Conservation (phyloP, 345 rosid genomes). For the Anastatica hierochuntica region DNA sequence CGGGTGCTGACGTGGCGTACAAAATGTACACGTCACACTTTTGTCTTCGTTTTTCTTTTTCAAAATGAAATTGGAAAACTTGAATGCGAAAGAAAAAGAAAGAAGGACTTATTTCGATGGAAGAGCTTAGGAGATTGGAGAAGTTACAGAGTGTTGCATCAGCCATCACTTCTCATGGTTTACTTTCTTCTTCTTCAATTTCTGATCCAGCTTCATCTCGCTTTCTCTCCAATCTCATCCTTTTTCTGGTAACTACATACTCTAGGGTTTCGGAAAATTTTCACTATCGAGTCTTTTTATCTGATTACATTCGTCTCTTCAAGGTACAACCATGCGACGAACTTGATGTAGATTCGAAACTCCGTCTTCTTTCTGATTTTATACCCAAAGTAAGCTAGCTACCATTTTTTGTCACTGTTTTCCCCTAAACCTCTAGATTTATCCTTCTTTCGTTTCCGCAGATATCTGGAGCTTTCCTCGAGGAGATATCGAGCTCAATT, state of each 20-base stretch:
- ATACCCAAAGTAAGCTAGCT: conserved; percentile 41
- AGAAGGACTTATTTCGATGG: no score
- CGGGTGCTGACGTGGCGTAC: no score
- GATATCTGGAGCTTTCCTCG: conserved; percentile 42
- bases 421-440: background rate
- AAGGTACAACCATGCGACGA: conserved; percentile 67
- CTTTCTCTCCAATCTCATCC: conserved; percentile 52
- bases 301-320: no score
- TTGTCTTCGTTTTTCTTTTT: no score
- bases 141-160: conserved; percentile 43
- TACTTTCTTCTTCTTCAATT: conserved; percentile 30
- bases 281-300: no score
- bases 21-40: no score
- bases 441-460: conserved; percentile 1
- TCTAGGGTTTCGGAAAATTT: no score
- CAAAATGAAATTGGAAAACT: no score
- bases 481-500: conserved; percentile 38
- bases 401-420: no score
- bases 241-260: conserved; percentile 56
- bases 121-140: conserved; percentile 65
- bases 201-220: conserved; percentile 36
- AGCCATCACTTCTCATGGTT: conserved; percentile 33
- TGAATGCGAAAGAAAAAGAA: no score
- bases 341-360: conserved; percentile 39
- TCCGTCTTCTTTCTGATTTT: conserved; percentile 30